phyloP scores from a whole-genome alignment of 805 yeast species.

The Candida peoriensis region DNA sequence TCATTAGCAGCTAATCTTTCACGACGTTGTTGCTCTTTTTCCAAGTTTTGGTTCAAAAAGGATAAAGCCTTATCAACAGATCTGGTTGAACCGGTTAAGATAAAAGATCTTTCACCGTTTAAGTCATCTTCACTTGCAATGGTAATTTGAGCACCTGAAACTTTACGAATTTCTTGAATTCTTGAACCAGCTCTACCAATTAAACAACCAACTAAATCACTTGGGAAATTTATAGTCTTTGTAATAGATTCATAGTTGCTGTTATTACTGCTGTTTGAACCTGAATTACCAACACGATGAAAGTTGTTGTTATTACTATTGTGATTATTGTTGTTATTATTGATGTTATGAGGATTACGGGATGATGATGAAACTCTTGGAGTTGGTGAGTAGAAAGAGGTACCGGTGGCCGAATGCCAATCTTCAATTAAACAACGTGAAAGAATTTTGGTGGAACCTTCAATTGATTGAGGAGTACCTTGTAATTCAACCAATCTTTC shows the following conservation, averaged over 20 bases:
- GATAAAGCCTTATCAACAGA: conserved; percentile 54
- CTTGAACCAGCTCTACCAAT: conserved; percentile 84
- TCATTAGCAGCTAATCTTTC: conserved; percentile 22
- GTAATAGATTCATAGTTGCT: conserved; percentile 19
- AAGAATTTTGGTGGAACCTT: conserved; percentile 50
- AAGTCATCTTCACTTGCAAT: conserved; percentile 68
- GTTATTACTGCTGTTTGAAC: neutral
- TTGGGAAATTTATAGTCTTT: conserved; percentile 57
- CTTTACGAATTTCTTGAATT: conserved; percentile 79
- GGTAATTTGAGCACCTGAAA: conserved; percentile 72
- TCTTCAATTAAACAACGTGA: conserved; percentile 74
- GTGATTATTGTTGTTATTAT: conserved; percentile 5
- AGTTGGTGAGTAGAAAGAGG: conserved; percentile 56
- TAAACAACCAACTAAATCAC: conserved; percentile 82
- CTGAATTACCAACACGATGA: neutral
- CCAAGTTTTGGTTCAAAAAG: conserved; percentile 51
- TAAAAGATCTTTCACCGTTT: conserved; percentile 61
- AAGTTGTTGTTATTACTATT: conserved; percentile 23
- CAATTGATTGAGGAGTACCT: conserved; percentile 64
- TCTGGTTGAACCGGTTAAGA: conserved; percentile 52
- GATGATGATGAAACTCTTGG: conserved; percentile 15
- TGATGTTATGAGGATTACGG: conserved; percentile 4
- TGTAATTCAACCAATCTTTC: conserved; percentile 86
- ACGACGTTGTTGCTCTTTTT: conserved; percentile 52
- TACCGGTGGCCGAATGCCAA: conserved; percentile 60